Conservation (phyloP, 2,329 filamentous ascomycete species). For the Fusarium sp. region DNA sequence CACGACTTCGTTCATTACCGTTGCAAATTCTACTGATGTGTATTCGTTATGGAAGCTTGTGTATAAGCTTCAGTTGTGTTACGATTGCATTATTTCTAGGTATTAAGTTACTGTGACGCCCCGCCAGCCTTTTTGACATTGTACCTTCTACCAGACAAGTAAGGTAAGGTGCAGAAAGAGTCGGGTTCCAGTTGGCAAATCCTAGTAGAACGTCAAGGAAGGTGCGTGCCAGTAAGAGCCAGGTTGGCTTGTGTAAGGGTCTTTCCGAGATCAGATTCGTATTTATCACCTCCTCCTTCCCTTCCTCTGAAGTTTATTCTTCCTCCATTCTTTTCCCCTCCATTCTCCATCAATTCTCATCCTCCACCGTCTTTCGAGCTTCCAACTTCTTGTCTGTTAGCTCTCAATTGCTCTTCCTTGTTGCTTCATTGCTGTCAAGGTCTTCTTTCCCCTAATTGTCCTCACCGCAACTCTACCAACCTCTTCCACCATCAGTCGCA, state of each 20-base stretch:
- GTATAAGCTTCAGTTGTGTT: neutral
- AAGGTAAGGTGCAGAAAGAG: conserved; percentile 33
- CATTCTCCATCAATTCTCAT: conserved; percentile 18
- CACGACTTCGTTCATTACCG: neutral
- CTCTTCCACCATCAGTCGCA: conserved; percentile 35
- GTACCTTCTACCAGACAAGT: conserved; percentile 6
- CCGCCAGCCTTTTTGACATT: neutral
- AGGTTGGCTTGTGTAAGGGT: conserved; percentile 23
- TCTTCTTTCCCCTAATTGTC: neutral
- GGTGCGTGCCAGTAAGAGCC: conserved; percentile 3
- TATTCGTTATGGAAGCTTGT: neutral
- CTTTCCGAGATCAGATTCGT: conserved; percentile 37
- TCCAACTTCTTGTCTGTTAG: conserved; percentile 5
- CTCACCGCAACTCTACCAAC: conserved; percentile 33
- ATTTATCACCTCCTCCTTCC: conserved; percentile 38
- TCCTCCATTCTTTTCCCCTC: conserved; percentile 24
- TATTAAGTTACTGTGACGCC: no score
- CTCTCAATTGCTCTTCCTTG: conserved; percentile 4
- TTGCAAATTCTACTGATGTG: neutral
- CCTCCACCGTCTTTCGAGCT: conserved; percentile 8
- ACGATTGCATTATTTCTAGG: neutral
- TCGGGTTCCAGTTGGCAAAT: neutral
- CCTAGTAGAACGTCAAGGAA: conserved; percentile 26
- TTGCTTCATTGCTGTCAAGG: neutral
- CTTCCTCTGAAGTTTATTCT: conserved; percentile 17